Evolutionary conservation across 495 filamentous ascomycete species (phyloP), one percentile per base, ranked within the genome.

Genomic region (Hypoxylon fragiforme): DNA sequence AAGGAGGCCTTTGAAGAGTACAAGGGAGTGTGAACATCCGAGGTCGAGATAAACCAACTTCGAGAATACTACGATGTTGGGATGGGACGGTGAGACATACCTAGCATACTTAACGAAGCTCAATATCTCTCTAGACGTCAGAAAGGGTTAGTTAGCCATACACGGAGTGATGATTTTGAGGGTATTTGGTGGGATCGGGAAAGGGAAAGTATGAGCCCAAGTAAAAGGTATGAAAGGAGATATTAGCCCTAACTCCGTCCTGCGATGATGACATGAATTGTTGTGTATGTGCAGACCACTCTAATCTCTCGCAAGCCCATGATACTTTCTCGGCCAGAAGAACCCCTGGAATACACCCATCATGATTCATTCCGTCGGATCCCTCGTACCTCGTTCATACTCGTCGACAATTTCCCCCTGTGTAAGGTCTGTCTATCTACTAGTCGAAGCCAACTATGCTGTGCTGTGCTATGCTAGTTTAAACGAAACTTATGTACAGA

Each of bases 141-240:
- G 41, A 51, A 48, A 31, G n/a, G 58, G n/a, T n/a, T n/a, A n/a
- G n/a, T 62, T 62, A 62, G 58, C 58, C 48, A 53, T 52, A 62
- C 58, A n/a, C n/a, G n/a, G n/a, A n/a, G n/a, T n/a, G n/a, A n/a
- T n/a, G n/a, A n/a, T n/a, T n/a, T n/a, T n/a, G n/a, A n/a, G n/a
- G n/a, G n/a, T n/a, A n/a, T n/a, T n/a, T n/a, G n/a, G n/a, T n/a
- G 52, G 45, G 38, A 21, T 35, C 26, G 14, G 32, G 37, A 42
- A 5, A 8, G 15, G 51, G 43, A 50, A n/a, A n/a, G n/a, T n/a
- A n/a, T n/a, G n/a, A n/a, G n/a, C n/a, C n/a, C n/a, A n/a, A 19
- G 30, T 8, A 28, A 34, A 38, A 32, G 24, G 24, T 4, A 9
- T 4, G 24, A 28, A 32, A 35, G 54, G 40, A 62, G 36, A 44